Conservation (phyloP, 345 rosid genomes). For the Gossypioides kirkii region DNA sequence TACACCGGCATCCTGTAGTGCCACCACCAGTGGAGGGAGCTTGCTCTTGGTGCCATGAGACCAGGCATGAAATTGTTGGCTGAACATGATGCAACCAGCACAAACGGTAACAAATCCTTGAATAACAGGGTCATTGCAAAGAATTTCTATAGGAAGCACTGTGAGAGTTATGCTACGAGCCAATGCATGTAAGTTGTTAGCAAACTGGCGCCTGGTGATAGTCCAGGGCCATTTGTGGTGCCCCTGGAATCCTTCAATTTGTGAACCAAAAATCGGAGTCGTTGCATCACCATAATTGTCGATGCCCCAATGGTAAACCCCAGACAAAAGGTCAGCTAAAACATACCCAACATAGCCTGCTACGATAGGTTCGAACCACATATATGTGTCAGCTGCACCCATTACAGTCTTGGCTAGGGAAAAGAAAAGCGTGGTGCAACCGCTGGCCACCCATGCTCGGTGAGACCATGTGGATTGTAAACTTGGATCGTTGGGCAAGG, state of each 20-base stretch:
- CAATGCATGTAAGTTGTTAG: constrained; percentile 76
- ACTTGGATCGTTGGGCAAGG: constrained; percentile 41
- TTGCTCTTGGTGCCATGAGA: constrained; percentile 87
- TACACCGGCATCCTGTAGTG: constrained; percentile 62
- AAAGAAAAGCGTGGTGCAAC: constrained; percentile 53
- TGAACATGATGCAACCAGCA: constrained; percentile 76
- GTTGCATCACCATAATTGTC: constrained; percentile 81
- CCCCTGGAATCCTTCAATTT: constrained; percentile 86
- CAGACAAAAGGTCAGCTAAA: constrained; percentile 79
- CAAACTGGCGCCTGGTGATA: constrained; percentile 74
- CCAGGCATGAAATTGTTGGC: constrained; percentile 98
- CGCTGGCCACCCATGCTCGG: constrained; percentile 64
- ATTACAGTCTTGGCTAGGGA: constrained; percentile 51
- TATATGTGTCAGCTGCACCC: constrained; percentile 42
- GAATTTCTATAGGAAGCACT: constrained; percentile 58
- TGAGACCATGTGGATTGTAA: constrained; percentile 72
- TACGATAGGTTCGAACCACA: constrained; percentile 53
- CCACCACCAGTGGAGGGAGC: constrained; percentile 58
- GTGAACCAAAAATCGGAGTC: constrained; percentile 64
- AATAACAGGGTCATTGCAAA: constrained; percentile 38
- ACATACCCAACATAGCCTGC: constrained; percentile 68
- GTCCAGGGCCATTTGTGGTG: constrained; percentile 94
- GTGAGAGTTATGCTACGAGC: constrained; percentile 50
- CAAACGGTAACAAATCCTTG: constrained; percentile 52
- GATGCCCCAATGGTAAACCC: constrained; percentile 90